A percentile compares a stretch with the other conserved stretches of the same genome.
phyloP scores from a whole-genome alignment of 768 basidiomycete genomes.

The Tulasnella sp. region DNA sequence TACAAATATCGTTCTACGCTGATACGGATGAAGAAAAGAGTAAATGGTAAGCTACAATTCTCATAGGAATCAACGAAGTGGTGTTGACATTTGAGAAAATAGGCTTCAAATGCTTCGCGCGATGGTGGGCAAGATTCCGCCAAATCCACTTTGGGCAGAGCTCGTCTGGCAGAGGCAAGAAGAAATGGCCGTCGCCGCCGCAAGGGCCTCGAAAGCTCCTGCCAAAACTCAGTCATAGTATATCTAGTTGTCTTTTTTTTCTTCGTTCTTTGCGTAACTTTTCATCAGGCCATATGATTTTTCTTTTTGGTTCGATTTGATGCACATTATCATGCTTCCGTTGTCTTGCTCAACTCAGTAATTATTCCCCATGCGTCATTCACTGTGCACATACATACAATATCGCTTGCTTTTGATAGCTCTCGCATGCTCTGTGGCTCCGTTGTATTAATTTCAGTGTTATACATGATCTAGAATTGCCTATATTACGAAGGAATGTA shows the following conservation, averaged over 20 bases:
- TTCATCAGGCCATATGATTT: background rate
- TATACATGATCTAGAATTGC: no score
- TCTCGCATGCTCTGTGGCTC: no score
- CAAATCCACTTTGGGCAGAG: slow-evolving; percentile 89
- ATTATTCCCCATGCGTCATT: no score
- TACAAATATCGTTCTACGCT: slow-evolving; percentile 81
- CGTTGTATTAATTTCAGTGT: no score
- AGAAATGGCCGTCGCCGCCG: slow-evolving; percentile 23
- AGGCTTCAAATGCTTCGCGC: slow-evolving; percentile 81
- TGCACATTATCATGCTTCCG: background rate
- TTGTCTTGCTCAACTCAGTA: no score
- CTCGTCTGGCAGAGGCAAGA: slow-evolving; percentile 72
- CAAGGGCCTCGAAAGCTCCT: background rate
- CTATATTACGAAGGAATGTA: no score
- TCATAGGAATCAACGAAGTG: background rate
- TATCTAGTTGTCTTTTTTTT: background rate
- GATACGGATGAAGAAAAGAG: slow-evolving; percentile 81
- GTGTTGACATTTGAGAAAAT: slow-evolving; percentile 4
- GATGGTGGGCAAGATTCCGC: slow-evolving; percentile 78
- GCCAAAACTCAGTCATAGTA: no score
- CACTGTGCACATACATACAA: no score
- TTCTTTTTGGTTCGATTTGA: background rate
- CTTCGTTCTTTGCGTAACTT: background rate
- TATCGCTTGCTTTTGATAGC: no score
- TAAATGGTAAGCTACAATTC: slow-evolving; percentile 49